Conservation (phyloP, 306 rosid genomes). For the Chamaecrista fasciculata region DNA sequence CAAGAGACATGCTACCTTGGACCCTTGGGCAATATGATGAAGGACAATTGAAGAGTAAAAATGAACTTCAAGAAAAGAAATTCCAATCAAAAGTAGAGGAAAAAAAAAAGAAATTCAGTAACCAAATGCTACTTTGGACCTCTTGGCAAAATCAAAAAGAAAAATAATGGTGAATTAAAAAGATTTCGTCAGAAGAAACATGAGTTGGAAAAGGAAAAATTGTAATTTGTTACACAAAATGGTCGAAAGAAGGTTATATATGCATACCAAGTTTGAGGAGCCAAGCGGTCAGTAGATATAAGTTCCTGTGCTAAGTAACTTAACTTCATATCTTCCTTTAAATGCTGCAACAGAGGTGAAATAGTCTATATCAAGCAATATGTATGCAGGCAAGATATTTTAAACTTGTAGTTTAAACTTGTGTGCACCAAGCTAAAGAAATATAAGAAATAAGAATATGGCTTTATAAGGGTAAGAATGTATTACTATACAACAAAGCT, state of each 20-base stretch:
- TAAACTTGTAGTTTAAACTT: neutral
- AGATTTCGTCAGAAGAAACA: neutral
- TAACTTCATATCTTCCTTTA: slow-evolving; percentile 97
- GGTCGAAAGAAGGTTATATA: slow-evolving; percentile 41
- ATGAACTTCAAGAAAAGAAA: neutral
- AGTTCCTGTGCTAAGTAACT: slow-evolving; percentile 96
- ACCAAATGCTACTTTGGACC: neutral
- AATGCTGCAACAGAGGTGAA: slow-evolving; percentile 65
- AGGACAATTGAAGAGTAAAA: neutral
- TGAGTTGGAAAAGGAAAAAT: neutral
- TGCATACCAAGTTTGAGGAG: slow-evolving; percentile 95
- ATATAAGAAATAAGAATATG: slow-evolving; percentile 1
- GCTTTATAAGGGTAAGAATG: neutral
- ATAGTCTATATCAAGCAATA: slow-evolving; percentile 29
- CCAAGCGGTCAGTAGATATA: slow-evolving; percentile 83
- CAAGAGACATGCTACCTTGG: slow-evolving; percentile 2
- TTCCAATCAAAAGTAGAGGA: neutral
- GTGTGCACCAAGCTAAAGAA: slow-evolving; percentile 9
- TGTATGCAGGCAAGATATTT: slow-evolving; percentile 4
- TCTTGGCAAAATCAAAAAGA: neutral
- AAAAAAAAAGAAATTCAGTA: neutral
- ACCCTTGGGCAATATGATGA: slow-evolving; percentile 1
- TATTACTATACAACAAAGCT: neutral
- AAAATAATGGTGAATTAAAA: neutral
- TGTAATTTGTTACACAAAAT: neutral